Conservation (phyloP, 2,329 filamentous ascomycete genomes). For the Sporothrix pseudoabietina region DNA sequence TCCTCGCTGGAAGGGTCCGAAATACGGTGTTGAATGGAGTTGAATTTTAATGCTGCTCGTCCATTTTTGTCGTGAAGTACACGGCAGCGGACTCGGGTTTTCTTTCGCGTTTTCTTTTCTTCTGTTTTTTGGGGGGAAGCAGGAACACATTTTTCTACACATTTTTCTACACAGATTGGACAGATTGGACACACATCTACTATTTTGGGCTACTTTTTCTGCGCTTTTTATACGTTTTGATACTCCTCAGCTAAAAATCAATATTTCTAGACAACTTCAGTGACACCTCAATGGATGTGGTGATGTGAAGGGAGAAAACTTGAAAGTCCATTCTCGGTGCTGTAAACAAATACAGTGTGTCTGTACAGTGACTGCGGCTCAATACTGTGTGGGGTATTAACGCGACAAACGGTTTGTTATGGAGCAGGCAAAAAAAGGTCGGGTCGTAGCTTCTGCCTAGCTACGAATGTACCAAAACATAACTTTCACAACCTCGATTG, state of each 20-base stretch:
- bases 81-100: slow-evolving; percentile 11
- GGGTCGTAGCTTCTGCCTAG: slow-evolving; percentile 14
- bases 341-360: slow-evolving; percentile 19
- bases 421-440: not conserved
- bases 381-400: not conserved
- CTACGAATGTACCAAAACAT: not conserved
- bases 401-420: not conserved
- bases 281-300: not conserved
- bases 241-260: not conserved
- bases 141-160: not conserved
- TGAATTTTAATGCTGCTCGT: slow-evolving; percentile 3
- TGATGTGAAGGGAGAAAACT: not conserved
- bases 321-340: not conserved
- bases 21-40: slow-evolving; percentile 9
- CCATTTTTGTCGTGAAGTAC: not conserved
- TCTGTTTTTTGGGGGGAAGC: not conserved
- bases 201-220: not conserved
- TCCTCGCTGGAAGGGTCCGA: not conserved
- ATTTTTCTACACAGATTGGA: slow-evolving; percentile 18
- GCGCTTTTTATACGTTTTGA: not conserved
- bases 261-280: not conserved
- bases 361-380: not conserved
- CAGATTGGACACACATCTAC: slow-evolving; percentile 11
- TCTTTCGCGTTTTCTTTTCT: not conserved
- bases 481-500: not conserved